These are phyloP conservation scores for Monilinia polystroma DNA, from an alignment of 2,329 filamentous ascomycete species.

Conservation along the genomic window DNA sequence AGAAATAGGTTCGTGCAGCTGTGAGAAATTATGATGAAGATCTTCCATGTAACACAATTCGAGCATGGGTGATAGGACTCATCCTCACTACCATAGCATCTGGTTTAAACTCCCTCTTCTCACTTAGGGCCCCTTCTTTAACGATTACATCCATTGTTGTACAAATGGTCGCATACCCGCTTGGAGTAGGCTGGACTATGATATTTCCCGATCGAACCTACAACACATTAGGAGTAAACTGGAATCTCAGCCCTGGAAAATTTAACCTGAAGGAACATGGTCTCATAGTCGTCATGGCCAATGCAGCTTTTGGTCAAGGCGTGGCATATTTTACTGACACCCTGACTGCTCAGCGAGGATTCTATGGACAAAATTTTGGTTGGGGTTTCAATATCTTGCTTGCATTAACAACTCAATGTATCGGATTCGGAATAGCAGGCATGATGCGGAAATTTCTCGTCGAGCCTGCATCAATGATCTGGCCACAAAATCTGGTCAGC, in stretches of 20 bases:
- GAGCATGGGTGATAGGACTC: conserved; percentile 55
- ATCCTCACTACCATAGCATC: conserved; percentile 38
- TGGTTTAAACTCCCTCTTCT: conserved; percentile 38
- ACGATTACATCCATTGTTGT: conserved; percentile 46
- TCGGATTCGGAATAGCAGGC: conserved; percentile 63
- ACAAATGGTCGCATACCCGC: conserved; percentile 39
- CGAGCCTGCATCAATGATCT: conserved; percentile 63
- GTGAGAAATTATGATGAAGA: conserved; percentile 53
- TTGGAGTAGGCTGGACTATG: conserved; percentile 50
- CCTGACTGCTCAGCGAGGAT: conserved; percentile 67
- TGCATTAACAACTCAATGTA: conserved; percentile 59
- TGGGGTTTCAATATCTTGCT: conserved; percentile 60
- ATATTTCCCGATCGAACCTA: conserved; percentile 28
- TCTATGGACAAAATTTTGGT: conserved; percentile 68
- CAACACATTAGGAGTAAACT: conserved; percentile 43
- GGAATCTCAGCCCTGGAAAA: conserved; percentile 57
- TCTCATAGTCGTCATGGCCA: conserved; percentile 61
- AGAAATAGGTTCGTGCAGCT: conserved; percentile 26
- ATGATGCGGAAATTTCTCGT: conserved; percentile 58
- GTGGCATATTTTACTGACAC: conserved; percentile 71
- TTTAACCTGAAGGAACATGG: conserved; percentile 71
- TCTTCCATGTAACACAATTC: conserved; percentile 63
- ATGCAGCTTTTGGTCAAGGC: conserved; percentile 38
- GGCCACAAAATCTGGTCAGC: conserved; percentile 47
- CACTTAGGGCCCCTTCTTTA: conserved; percentile 35